A percentile compares a stretch with the other conserved stretches of the same genome.
Conservation (phyloP, 441 rosid genomes). For the Eutrema salsugineum region DNA sequence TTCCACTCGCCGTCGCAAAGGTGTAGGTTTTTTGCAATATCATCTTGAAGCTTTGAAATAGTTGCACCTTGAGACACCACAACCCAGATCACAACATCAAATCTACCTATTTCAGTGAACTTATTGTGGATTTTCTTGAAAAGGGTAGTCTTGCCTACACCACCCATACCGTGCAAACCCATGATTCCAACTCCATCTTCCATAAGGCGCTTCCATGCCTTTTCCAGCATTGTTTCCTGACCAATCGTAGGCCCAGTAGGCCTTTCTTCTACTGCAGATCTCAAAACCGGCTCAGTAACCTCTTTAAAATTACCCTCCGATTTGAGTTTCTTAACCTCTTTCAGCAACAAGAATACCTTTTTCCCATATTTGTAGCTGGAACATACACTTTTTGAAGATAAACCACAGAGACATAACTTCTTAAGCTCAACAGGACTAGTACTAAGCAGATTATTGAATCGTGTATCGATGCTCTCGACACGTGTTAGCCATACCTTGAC, state of each 20-base stretch:
- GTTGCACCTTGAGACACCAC: too few species aligned
- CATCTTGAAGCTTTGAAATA: conserved; percentile 26
- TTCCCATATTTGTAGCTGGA: conserved; percentile 23
- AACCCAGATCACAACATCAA: too few species aligned
- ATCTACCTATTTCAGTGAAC: too few species aligned
- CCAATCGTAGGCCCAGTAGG: conserved; percentile 16
- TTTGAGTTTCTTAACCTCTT: background rate
- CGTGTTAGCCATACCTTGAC: too few species aligned
- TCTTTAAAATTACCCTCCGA: background rate
- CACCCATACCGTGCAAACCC: too few species aligned
- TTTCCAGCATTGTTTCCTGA: background rate
- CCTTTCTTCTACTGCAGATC: background rate
- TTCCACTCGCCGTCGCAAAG: background rate
- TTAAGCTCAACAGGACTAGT: background rate
- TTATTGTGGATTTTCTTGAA: too few species aligned
- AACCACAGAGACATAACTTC: background rate
- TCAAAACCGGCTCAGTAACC: background rate
- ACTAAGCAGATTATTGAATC: background rate
- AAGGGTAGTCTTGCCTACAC: too few species aligned
- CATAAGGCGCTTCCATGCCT: conserved; percentile 34
- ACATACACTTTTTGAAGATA: conserved; percentile 13
- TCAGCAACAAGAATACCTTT: background rate
- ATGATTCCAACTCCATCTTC: too few species aligned
- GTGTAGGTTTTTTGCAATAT: conserved; percentile 13
- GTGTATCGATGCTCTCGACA: background rate